A percentile compares a stretch with the other conserved stretches of the same genome.
Evolutionary conservation across 352 stramenopile genomes (phyloP).

Genomic region (Phytopythium montanum): DNA sequence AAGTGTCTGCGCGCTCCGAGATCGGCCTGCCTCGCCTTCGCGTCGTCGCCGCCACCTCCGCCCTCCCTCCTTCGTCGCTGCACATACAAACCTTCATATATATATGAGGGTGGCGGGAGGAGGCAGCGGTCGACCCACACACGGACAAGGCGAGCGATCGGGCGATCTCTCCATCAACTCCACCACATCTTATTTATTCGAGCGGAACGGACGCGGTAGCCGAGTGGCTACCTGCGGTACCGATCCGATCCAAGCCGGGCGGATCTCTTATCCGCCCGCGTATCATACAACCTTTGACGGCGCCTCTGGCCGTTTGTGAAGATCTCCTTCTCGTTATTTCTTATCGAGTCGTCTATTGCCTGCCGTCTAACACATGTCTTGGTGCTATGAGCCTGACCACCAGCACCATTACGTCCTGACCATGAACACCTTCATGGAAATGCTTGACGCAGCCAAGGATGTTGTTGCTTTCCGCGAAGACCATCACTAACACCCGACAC

Average conservation of each 20-base stretch:
- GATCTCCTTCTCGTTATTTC: neutral
- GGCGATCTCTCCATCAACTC: neutral
- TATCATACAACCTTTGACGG: constrained; percentile 1
- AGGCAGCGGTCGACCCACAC: neutral
- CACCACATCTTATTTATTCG: constrained; percentile 3
- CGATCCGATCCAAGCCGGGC: neutral
- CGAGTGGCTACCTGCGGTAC: neutral
- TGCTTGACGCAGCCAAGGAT: too few relatives aligned
- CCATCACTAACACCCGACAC: too few relatives aligned
- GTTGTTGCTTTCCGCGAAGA: too few relatives aligned
- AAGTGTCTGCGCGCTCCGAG: constrained; percentile 20
- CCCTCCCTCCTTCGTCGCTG: neutral
- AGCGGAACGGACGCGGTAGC: neutral
- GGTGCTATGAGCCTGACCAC: too few relatives aligned
- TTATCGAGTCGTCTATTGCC: too few relatives aligned
- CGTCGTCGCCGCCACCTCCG: neutral
- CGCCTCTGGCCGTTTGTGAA: neutral
- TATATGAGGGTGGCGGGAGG: constrained; percentile 1
- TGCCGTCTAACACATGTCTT: neutral
- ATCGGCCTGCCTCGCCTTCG: neutral
- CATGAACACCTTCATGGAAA: too few relatives aligned
- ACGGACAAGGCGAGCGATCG: neutral
- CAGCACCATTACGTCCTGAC: too few relatives aligned
- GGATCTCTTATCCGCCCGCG: neutral
- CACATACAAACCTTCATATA: neutral